phyloP scores from a whole-genome alignment of 75 land plant species.

The Selaginella moellendorffii region DNA sequence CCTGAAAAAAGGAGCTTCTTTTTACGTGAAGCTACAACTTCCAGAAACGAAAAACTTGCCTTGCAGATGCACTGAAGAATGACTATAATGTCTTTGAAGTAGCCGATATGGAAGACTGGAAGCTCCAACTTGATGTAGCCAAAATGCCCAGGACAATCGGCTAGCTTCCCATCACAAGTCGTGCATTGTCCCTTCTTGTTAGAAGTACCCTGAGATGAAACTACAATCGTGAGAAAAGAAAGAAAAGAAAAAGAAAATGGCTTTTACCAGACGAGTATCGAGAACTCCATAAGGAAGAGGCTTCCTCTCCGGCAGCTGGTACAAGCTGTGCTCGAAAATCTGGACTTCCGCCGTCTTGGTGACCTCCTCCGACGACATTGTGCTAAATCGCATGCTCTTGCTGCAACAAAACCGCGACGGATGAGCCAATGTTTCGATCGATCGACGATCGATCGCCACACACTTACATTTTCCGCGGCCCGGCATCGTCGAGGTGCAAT shows the following conservation, averaged over 20 bases:
- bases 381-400: slow-evolving; percentile 54
- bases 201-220: slow-evolving; percentile 21
- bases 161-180: slow-evolving; percentile 25
- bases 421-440: too few relatives aligned
- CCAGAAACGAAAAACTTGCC: slow-evolving; percentile 22
- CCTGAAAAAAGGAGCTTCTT: slow-evolving; percentile 20
- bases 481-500: slow-evolving; percentile 39
- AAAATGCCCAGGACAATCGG: slow-evolving; percentile 67
- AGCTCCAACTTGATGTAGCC: slow-evolving; percentile 70
- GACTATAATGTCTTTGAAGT: slow-evolving; percentile 43
- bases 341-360: slow-evolving; percentile 50
- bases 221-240: not conserved
- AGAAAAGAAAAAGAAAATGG: not conserved
- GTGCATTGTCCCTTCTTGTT: slow-evolving; percentile 25
- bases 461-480: slow-evolving; percentile 36
- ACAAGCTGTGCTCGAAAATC: slow-evolving; percentile 30
- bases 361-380: slow-evolving; percentile 44
- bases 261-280: slow-evolving; percentile 57
- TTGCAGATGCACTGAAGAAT: slow-evolving; percentile 92
- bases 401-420: slow-evolving; percentile 32
- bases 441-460: too few relatives aligned
- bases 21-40: not conserved
- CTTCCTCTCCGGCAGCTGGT: slow-evolving; percentile 23
- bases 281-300: slow-evolving; percentile 41
- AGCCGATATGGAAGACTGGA: slow-evolving; percentile 86